A percentile compares a stretch with the other conserved stretches of the same genome.
These are phyloP conservation scores for Kurtzmaniella quercitrusa DNA, from an alignment of 1,139 yeast species.

Conservation along the genomic window DNA sequence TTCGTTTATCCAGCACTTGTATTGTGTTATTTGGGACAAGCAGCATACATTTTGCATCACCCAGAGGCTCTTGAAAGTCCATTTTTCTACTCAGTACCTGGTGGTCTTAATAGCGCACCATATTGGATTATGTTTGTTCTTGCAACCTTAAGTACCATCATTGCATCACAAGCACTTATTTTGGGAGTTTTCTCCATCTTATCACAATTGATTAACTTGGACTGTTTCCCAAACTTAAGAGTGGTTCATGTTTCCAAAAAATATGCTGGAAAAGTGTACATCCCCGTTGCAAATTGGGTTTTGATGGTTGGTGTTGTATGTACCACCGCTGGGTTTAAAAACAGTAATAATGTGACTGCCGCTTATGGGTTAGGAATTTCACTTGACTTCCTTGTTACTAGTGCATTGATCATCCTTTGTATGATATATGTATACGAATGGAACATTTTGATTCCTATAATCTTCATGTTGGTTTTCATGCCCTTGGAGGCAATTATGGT, in stretches of 20 bases:
- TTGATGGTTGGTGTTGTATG: conserved; percentile 47
- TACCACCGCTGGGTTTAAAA: conserved; percentile 51
- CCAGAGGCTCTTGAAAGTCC: conserved; percentile 39
- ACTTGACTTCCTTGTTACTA: conserved; percentile 50
- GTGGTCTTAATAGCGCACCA: conserved; percentile 36
- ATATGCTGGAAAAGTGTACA: conserved; percentile 46
- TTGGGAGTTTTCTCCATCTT: conserved; percentile 51
- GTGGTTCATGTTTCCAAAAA: conserved; percentile 40
- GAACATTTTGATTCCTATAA: conserved; percentile 27
- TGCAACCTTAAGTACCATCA: conserved; percentile 51
- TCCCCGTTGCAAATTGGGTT: conserved; percentile 46
- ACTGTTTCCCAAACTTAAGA: conserved; percentile 48
- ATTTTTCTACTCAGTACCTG: conserved; percentile 51
- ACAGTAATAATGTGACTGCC: conserved; percentile 47
- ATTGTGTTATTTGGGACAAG: conserved; percentile 54
- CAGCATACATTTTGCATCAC: conserved; percentile 41
- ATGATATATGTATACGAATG: conserved; percentile 43
- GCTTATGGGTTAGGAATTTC: conserved; percentile 61
- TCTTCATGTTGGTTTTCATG: conserved; percentile 36
- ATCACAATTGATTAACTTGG: conserved; percentile 48
- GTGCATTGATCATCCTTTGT: conserved; percentile 40
- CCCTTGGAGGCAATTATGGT: conserved; percentile 45
- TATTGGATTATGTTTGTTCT: conserved; percentile 53
- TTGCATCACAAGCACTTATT: conserved; percentile 59
- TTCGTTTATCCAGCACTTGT: conserved; percentile 52